These are phyloP conservation scores for Hygrophoropsis aurantiaca DNA, from an alignment of 768 basidiomycete species.

Conservation along the genomic window DNA sequence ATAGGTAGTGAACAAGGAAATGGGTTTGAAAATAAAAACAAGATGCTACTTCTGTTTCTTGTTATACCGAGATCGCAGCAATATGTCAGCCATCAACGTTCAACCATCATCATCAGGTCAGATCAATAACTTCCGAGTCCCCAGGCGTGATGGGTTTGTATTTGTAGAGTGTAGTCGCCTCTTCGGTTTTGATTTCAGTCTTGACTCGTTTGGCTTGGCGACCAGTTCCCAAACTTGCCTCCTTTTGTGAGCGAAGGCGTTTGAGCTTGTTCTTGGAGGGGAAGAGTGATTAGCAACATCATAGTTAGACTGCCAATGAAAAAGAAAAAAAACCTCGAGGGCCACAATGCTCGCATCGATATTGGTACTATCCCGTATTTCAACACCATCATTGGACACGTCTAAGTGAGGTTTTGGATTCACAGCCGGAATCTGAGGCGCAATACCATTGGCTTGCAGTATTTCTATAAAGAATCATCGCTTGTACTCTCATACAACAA, in stretches of 20 bases:
- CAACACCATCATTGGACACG: not conserved
- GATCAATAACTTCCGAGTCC: not conserved
- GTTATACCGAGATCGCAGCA: too few species aligned
- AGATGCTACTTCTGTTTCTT: too few species aligned
- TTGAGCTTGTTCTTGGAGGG: constrained; percentile 11
- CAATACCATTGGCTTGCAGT: constrained; percentile 20
- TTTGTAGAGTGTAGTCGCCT: not conserved
- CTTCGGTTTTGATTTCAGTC: too few species aligned
- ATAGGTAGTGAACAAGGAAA: too few species aligned
- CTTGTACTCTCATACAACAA: not conserved
- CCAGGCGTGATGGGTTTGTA: not conserved
- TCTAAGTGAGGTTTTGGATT: not conserved
- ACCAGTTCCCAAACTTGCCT: not conserved
- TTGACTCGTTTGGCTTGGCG: constrained; percentile 17
- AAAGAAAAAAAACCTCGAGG: constrained; percentile 6
- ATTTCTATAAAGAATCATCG: constrained; percentile 7
- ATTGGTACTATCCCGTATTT: not conserved
- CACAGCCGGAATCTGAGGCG: not conserved
- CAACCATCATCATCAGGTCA: not conserved
- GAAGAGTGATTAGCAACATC: not conserved
- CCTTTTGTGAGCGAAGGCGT: constrained; percentile 10
- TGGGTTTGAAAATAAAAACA: not conserved
- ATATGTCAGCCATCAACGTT: too few species aligned
- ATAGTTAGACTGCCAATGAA: not conserved
- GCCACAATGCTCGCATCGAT: constrained; percentile 1